Base-by-base conservation (phyloP, 192 early-diverging fungal genomes). In the Glomus cerebriforme region DNA sequence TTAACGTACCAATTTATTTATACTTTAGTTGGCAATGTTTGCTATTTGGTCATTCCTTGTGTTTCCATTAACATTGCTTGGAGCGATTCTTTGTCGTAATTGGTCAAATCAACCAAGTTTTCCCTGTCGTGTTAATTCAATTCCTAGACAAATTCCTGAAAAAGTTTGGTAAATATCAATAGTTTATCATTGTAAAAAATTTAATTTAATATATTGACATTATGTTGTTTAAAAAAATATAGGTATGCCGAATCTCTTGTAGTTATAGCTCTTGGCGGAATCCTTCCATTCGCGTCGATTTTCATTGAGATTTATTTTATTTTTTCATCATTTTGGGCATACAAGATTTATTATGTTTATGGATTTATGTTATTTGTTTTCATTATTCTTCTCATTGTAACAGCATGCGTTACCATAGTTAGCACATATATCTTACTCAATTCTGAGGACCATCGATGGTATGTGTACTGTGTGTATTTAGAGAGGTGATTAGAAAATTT, bases 221-320 rank as follows among this genome's bases (percentile, higher is more conserved):
- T 65, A 17, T 31, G 27, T 29, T 68, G n/a, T 54, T 27, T 26
- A 49, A n/a, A 29, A 65, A 39, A 35, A 19, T 35, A 22, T 32
- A 73, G 72, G 72, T 59, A 73, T 65, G 82, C 90, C 2, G 90
- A 95, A 62, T 91, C 92, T 4, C 70, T 84, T 67, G 73, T 88
- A 6, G 83, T 95, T 66, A 84, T 92, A 74, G 81, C 84, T 0
- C 43, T 89, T 0, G 89, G 88, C 12, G 94, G 94, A 34, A 77
- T 96, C 27, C 83, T 96, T 35, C 94, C 93, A 0, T 96, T 96
- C 79, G 91, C 82, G 0, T 88, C 92, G 0, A 91, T 95, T 70
- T 96, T 95, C 77, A 93, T 96, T 81, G 94, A 96, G 88, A 87
- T 95, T 60, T 94, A 94, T 77, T 96, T 93, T 77, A 84, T 96